These are phyloP conservation scores for Yamadazyma diospyri DNA, from an alignment of 1,139 yeast species.

Conservation along the genomic window DNA sequence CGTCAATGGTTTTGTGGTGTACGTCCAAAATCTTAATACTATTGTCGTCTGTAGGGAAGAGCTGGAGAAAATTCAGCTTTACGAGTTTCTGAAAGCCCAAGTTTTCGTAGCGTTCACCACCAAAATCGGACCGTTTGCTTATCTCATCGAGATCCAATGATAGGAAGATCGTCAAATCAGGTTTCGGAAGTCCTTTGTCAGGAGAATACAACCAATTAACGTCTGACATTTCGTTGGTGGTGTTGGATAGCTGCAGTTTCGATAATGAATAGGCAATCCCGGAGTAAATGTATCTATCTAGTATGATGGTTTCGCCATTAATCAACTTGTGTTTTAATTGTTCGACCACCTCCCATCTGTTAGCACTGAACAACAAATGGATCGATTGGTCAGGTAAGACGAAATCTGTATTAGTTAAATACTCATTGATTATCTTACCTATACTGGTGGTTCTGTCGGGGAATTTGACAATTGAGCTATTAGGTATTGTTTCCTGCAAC, in stretches of 20 bases:
- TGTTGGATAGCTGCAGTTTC: constrained; percentile 32
- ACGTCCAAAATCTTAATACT: constrained; percentile 54
- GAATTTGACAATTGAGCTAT: constrained; percentile 60
- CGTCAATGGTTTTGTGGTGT: constrained; percentile 51
- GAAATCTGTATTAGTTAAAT: constrained; percentile 52
- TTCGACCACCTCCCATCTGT: constrained; percentile 80
- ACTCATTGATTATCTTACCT: constrained; percentile 74
- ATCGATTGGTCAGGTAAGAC: constrained; percentile 69
- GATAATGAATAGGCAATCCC: constrained; percentile 93
- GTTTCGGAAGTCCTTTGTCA: constrained; percentile 81
- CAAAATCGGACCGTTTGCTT: constrained; percentile 71
- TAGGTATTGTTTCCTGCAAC: constrained; percentile 37
- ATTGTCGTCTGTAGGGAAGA: constrained; percentile 33
- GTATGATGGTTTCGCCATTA: constrained; percentile 56
- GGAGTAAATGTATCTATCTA: constrained; percentile 88
- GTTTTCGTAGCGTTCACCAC: constrained; percentile 86
- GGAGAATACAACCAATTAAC: constrained; percentile 76
- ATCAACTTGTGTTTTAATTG: constrained; percentile 45
- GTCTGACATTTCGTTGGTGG: constrained; percentile 43
- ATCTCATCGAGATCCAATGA: constrained; percentile 55
- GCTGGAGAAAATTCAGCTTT: constrained; percentile 49
- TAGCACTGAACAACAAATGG: constrained; percentile 87
- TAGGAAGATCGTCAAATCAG: constrained; percentile 79
- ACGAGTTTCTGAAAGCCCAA: constrained; percentile 70
- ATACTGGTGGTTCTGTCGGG: constrained; percentile 84